Evolutionary conservation across 768 basidiomycete species (phyloP).

Genomic region (Mycena metata): DNA sequence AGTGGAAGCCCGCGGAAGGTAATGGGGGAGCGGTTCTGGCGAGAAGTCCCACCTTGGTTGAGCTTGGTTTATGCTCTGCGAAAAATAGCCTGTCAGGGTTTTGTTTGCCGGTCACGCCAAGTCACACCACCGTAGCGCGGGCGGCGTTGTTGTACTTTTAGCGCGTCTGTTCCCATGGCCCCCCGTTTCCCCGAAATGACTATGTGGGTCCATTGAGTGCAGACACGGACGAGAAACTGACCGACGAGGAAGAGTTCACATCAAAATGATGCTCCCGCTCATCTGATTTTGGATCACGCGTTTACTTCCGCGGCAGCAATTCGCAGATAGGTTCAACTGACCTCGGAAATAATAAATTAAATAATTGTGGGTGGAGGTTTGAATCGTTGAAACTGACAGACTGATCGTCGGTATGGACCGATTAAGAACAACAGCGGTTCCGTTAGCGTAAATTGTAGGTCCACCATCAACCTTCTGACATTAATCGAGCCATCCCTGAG

Average conservation of each 20-base stretch:
- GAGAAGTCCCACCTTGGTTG: constrained; percentile 15
- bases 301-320: neutral
- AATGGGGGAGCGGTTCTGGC: constrained; percentile 19
- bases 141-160: constrained; percentile 18
- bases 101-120: constrained; percentile 27
- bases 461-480: no score
- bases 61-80: constrained; percentile 10
- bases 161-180: constrained; percentile 27
- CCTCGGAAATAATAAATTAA: no score
- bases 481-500: no score
- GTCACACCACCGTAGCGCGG: constrained; percentile 18
- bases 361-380: no score
- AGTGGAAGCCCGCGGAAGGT: constrained; percentile 1
- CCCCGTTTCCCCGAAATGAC: constrained; percentile 8
- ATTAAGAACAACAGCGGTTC: no score
- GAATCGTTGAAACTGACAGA: no score
- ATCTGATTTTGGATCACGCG: no score
- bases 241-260: constrained; percentile 5
- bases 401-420: no score
- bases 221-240: neutral
- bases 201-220: constrained; percentile 23
- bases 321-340: no score
- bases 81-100: constrained; percentile 26
- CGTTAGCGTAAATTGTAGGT: no score
- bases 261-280: constrained; percentile 10